Conservation (phyloP, 495 filamentous ascomycete genomes). For the Tuber melanosporum region DNA sequence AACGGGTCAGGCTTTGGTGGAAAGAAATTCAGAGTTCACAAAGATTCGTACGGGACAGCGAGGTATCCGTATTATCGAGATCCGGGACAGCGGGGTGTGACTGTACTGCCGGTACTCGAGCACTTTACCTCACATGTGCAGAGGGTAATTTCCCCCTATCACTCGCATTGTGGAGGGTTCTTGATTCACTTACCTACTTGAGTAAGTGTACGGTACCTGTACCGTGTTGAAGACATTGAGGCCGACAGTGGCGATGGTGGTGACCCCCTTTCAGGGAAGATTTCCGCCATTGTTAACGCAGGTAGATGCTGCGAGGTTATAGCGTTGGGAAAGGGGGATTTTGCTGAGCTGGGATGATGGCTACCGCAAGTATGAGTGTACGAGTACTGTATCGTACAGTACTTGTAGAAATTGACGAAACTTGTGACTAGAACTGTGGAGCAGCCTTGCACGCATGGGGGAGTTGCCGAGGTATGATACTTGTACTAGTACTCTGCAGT, state of each 20-base stretch:
- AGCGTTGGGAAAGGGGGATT: not conserved
- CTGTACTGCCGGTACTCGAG: not conserved
- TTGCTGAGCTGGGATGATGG: not conserved
- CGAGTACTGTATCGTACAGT: not conserved
- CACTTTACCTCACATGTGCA: not conserved
- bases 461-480: not conserved
- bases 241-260: not conserved
- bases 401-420: not conserved
- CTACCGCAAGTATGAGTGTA: not conserved
- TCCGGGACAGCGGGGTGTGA: too few species aligned
- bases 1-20: too few species aligned
- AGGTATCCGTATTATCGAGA: too few species aligned
- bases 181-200: not conserved
- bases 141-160: not conserved
- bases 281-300: not conserved
- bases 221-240: not conserved
- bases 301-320: not conserved
- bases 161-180: not conserved
- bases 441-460: not conserved
- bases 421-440: not conserved
- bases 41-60: too few species aligned
- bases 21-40: too few species aligned
- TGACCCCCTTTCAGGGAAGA: not conserved
- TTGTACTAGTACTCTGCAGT: too few species aligned
- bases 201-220: not conserved